Evolutionary conservation across 768 basidiomycete genomes (phyloP).

Genomic region (Leucogyrophana mollusca): DNA sequence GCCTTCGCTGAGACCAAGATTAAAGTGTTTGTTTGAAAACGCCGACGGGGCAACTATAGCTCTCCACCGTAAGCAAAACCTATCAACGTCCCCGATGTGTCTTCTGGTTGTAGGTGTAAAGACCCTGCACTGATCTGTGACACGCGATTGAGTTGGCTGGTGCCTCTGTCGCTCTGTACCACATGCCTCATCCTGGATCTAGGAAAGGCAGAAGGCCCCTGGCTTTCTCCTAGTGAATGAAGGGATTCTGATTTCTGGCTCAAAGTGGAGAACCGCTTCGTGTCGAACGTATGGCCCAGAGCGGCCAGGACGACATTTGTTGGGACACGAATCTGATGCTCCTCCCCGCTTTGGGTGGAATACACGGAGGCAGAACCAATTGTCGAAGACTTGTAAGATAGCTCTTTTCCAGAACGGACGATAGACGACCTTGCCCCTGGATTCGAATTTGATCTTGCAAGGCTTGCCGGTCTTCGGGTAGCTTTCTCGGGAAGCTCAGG

Average conservation of each 20-base stretch:
- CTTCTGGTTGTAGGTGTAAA: slow-evolving; percentile 9
- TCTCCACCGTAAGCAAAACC: slow-evolving; percentile 29
- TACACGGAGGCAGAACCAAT: slow-evolving; percentile 35
- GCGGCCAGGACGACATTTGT: slow-evolving; percentile 38
- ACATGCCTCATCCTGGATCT: not conserved
- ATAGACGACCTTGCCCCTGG: not conserved
- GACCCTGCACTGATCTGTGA: slow-evolving; percentile 30
- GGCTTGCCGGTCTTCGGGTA: no score
- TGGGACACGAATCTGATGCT: slow-evolving; percentile 28
- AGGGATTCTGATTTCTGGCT: slow-evolving; percentile 12
- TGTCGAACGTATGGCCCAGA: slow-evolving; percentile 25
- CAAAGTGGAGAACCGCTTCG: slow-evolving; percentile 13
- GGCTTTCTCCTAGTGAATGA: slow-evolving; percentile 10
- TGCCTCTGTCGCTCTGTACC: not conserved
- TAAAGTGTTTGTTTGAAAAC: no score
- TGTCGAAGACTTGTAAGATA: slow-evolving; percentile 23
- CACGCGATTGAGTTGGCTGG: slow-evolving; percentile 20
- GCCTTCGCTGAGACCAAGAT: no score
- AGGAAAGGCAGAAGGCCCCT: not conserved
- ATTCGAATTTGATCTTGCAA: not conserved
- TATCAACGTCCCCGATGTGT: slow-evolving; percentile 11
- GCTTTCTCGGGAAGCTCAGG: not conserved
- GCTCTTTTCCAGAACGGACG: not conserved
- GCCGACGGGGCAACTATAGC: slow-evolving; percentile 7
- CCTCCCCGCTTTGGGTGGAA: slow-evolving; percentile 39